phyloP scores from a whole-genome alignment of 1,284 basidiomycete species.

The Cutaneotrichosporon cyanovorans region DNA sequence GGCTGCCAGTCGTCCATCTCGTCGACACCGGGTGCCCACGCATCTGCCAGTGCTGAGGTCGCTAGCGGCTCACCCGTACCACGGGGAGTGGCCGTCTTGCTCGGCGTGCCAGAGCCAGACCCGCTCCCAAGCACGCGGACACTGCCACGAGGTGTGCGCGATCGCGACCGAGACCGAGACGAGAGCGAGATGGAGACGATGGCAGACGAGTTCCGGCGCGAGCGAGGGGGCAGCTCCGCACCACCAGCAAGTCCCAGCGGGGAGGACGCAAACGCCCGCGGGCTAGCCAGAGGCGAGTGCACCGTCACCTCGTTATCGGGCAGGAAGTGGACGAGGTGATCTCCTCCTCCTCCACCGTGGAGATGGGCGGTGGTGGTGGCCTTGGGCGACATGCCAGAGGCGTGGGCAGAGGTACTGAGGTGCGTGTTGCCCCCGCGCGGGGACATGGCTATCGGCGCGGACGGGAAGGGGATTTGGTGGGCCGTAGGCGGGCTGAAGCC shows the following conservation, averaged over 20 bases:
- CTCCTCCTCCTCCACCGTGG: too few relatives aligned
- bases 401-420: background rate
- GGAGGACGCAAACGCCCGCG: constrained; percentile 18
- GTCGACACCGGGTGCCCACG: constrained; percentile 24
- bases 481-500: constrained; percentile 1
- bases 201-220: constrained; percentile 27
- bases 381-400: too few relatives aligned
- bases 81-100: constrained; percentile 24
- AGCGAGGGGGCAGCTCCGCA: constrained; percentile 13
- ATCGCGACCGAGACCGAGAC: constrained; percentile 31
- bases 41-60: constrained; percentile 15
- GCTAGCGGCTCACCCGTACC: constrained; percentile 2
- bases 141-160: constrained; percentile 34
- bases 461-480: too few relatives aligned
- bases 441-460: background rate
- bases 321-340: too few relatives aligned
- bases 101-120: constrained; percentile 33
- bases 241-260: constrained; percentile 14
- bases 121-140: constrained; percentile 12
- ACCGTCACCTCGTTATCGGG: too few relatives aligned
- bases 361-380: too few relatives aligned
- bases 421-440: background rate
- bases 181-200: constrained; percentile 39
- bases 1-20: constrained; percentile 40
- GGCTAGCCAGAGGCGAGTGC: constrained; percentile 1